Percentiles rank a stretch among this genome's conserved stretches.
Evolutionary conservation across 202 grass and related monocot species (phyloP).

Genomic region (Panicum virgatum): DNA sequence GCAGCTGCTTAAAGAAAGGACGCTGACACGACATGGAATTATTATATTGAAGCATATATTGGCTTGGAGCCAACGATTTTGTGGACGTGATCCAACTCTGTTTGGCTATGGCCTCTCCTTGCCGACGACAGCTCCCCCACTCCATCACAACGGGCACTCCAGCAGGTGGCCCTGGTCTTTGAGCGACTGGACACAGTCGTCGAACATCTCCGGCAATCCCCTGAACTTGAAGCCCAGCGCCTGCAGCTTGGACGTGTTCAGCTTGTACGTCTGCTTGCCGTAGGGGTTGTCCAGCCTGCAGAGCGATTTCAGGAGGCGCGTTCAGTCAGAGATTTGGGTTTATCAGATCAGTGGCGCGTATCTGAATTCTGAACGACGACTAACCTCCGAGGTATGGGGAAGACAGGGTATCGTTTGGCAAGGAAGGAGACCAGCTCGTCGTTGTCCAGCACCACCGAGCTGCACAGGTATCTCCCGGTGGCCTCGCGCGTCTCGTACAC

Average conservation of each 20-base stretch:
- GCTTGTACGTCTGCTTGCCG: constrained; percentile 63
- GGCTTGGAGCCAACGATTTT: constrained; percentile 15
- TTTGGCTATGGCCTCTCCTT: neutral
- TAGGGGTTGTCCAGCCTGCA: constrained; percentile 62
- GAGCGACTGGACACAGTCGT: constrained; percentile 68
- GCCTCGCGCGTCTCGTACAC: constrained; percentile 70
- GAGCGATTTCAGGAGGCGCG: neutral
- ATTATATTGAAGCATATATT: constrained; percentile 29
- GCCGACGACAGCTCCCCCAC: neutral
- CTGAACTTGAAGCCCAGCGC: constrained; percentile 77
- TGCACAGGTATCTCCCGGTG: constrained; percentile 77
- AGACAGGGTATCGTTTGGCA: constrained; percentile 65
- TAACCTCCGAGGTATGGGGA: constrained; percentile 74
- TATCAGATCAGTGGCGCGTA: neutral
- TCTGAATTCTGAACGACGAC: neutral
- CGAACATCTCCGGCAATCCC: constrained; percentile 82
- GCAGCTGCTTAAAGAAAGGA: neutral
- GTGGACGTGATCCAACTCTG: neutral
- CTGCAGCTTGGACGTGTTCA: constrained; percentile 78
- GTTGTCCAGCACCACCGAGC: constrained; percentile 70
- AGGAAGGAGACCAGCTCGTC: constrained; percentile 58
- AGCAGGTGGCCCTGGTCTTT: constrained; percentile 74
- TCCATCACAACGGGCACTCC: constrained; percentile 42
- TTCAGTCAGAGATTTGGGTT: neutral
- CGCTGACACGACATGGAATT: constrained; percentile 27